Base-by-base conservation (phyloP, 1,139 yeast species). In the Taiozyma sp. region DNA sequence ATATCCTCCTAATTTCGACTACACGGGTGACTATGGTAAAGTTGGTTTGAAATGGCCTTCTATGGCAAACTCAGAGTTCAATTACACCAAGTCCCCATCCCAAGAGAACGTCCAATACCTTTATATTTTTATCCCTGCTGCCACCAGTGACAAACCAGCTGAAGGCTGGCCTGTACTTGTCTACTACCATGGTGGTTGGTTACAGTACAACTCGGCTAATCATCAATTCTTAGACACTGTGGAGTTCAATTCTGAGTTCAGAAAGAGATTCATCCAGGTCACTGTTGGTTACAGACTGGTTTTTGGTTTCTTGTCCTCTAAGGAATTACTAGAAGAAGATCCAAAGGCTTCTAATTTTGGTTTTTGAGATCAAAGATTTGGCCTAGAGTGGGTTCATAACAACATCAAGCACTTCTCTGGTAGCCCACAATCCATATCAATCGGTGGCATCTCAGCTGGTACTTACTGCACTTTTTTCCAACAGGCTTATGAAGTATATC, bases 141-240 rank as follows among this genome's bases (percentile, higher is more conserved):
- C n/a, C 11, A 32, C 34, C 19, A 24, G 26, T 24, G 26, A 24
- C 26, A 24, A 24, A 3, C 62, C 65, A n/a, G 74, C 72, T 4
- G 50, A 50, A 19, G 63, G 54, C 13, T 70, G 72, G 72, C 74
- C 75, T 1, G 74, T 71, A 28, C 51, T 70, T 22, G 68, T 44
- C 53, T 67, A 19, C 71, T 65, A 52, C 75, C 75, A 72, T 54
- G 76, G 75, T 29, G 75, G 74, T 9, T 70, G 68, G 64, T 58
- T 71, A 28, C 76, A 71, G 52, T 67, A 66, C 39, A 70, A 71
- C 9, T 57, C 60, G 21, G 72, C 75, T 6, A 42, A 21, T 7
- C 13, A 14, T 21, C 34, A 29, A 24, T 19, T 22, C 16, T 10
- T 39, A 1, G 32, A 29, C 14, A 7, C 47, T 14, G 39, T 16